Base-by-base conservation (phyloP, 768 basidiomycete species). In the Neoboletus brunneissimus region DNA sequence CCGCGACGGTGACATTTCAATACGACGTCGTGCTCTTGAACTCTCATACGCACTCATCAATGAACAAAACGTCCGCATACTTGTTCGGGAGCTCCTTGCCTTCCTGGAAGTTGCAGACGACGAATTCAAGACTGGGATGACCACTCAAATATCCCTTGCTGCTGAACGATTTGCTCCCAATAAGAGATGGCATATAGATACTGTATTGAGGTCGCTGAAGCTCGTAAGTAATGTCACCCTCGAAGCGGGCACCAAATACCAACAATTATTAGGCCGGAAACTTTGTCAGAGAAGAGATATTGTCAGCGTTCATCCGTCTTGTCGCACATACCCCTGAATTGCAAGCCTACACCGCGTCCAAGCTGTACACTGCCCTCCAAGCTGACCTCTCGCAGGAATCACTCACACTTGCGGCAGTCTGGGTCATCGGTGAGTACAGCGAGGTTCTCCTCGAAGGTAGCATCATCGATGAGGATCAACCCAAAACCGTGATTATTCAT, bases 101-200 rank as follows among this genome's bases (percentile, higher is more conserved):
- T 99, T 98, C 84, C 82, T 99, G 16, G 96, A 98, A 65, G 92
- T 98, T 20, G 96, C 97, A 31, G 97, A 98, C 67, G 95, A 98
- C 59, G 97, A 99, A 70, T 99, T 99, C 79, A 99, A 99, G 75
- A 83, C 93, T 15, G 90, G 93, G 1, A 89, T 99, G 86, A 99
- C 97, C 0, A 98, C 96, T 0, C 96, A 99, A 72, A 94, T 99
- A 47, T 92, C 88, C 52, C 77, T 98, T 25, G 96, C 94, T 2
- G 97, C 97, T 0, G 97, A 99, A 73, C 80, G 94, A 44, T 98
- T 92, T 68, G 96, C 96, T 0, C 97, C 97, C 0, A 98, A 96
- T 72, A 95, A 95, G 73, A 81, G 97, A 60, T 99, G 96, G 96
- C 97, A 99, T 70, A 99, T 99, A 51, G 97, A 98, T 71, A 98